Percentiles rank a stretch among this genome's conserved stretches.
phyloP scores from a whole-genome alignment of 495 filamentous ascomycete genomes.

The Sabuloglossum arenarium region DNA sequence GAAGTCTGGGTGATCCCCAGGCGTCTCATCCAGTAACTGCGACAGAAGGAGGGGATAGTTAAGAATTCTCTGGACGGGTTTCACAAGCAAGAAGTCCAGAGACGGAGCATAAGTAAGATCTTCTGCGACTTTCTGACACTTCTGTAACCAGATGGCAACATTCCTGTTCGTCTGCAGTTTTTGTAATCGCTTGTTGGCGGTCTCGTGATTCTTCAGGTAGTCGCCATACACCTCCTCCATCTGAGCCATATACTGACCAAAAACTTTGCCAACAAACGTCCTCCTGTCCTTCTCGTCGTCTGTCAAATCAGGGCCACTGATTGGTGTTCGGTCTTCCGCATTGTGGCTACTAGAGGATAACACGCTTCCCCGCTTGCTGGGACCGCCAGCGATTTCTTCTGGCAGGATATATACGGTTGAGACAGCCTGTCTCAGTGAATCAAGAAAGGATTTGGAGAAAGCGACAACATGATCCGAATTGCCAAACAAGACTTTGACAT shows the following conservation, averaged over 20 bases:
- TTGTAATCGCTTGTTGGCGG: constrained; percentile 57
- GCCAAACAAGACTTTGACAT: constrained; percentile 75
- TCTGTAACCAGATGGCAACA: constrained; percentile 75
- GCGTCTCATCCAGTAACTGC: constrained; percentile 58
- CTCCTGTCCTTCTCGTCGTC: constrained; percentile 51
- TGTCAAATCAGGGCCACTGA: constrained; percentile 20
- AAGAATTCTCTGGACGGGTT: constrained; percentile 77
- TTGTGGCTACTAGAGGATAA: constrained; percentile 18
- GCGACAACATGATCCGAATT: constrained; percentile 73
- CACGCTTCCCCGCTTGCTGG: constrained; percentile 23
- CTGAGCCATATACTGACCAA: constrained; percentile 43
- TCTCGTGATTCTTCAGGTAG: constrained; percentile 71
- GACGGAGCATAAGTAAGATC: constrained; percentile 89
- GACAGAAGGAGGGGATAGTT: constrained; percentile 79
- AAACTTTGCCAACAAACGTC: constrained; percentile 58
- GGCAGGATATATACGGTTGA: constrained; percentile 48
- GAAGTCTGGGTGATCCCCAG: constrained; percentile 63
- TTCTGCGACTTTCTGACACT: constrained; percentile 69
- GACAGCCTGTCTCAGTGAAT: constrained; percentile 55
- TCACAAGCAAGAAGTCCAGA: constrained; percentile 81
- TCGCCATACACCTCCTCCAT: constrained; percentile 76
- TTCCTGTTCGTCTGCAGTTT: constrained; percentile 49
- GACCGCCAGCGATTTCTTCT: constrained; percentile 28
- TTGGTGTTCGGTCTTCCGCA: constrained; percentile 16
- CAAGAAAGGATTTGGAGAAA: constrained; percentile 60